Base-by-base conservation (phyloP, 2,329 filamentous ascomycete genomes). In the Sporothrix variecibatus region DNA sequence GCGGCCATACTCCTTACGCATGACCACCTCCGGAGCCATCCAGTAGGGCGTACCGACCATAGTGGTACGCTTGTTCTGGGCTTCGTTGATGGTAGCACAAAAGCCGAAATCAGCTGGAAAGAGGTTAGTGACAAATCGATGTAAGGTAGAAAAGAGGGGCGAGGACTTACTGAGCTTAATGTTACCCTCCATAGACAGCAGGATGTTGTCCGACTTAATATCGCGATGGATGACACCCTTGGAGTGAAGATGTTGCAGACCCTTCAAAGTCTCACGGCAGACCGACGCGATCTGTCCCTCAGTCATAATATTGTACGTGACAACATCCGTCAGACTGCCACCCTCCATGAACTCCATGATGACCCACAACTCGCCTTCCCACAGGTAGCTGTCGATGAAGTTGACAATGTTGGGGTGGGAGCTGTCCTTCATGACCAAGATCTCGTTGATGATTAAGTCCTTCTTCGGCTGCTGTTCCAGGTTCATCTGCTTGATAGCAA, bases 341-440 rank as follows among this genome's bases (percentile, higher is more conserved):
- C 96, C 96, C 83, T 99, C 95, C 96, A 99, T 99, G 80, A 95
- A 99, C 84, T 99, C 96, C 96, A 99, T 99, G 46, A 98, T 94
- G 1, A 99, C 96, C 96, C 96, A 99, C 40, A 99, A 86, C 82
- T 98, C 96, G 60, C 95, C 93, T 15, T 90, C 89, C 74, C 95
- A 92, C 12, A 99, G 87, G 82, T 95, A 98, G 82, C 95, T 98
- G 85, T 98, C 96, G 85, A 98, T 95, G 83, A 98, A 99, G 83
- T 99, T 99, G 84, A 99, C 96, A 83, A 99, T 97, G 81, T 98
- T 98, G 79, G 94, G 95, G 81, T 99, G 96, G 74, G 94, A 96
- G 86, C 95, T 98, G 80, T 98, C 96, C 85, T 97, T 97, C 96
- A 99, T 99, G 74, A 99, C 96, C 74, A 99, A 84, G 78, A 99